Base-by-base conservation (phyloP, 768 basidiomycete genomes). In the Tylopilus vinaceipallidus region DNA sequence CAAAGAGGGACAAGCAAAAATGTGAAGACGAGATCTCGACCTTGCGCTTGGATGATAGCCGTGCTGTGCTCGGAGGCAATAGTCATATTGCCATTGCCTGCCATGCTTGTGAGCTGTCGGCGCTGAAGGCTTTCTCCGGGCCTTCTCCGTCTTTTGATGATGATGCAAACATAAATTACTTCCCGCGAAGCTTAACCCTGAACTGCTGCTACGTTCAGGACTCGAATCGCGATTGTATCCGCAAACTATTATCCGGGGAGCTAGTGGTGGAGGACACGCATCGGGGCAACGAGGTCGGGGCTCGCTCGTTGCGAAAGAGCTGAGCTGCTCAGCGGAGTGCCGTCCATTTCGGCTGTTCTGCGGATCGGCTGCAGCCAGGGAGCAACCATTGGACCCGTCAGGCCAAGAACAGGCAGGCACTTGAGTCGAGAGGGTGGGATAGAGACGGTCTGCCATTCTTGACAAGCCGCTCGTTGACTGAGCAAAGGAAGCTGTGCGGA, bases 21-120 rank as follows among this genome's bases (percentile, higher is more conserved):
- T 46, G 56, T 34, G 27, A 61, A 26, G 49, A 43, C 56, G 49
- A 54, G 61, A 62, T 62, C 61, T 61, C 56, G 62, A 49, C 50
- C 60, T 50, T 60, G 50, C 57, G 59, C 61, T 61, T 63, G n/a
- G 54, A 36, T 60, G 60, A 64, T 64, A 64, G 61, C 61, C 61
- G 61, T 64, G 61, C 61, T 64, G 61, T 62, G 61, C 59, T 44
- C 59, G 61, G 62, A 2, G 2, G 17, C 50, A 64, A 62, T 61
- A 63, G 17, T 64, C 45, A 46, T 55, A 49, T 55, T 56, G 51
- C 58, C 61, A 60, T 58, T 55, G 48, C 50, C 52, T 64, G 55
- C 61, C 62, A 61, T 49, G 49, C 50, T 57, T 57, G 46, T 62
- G 61, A 62, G 61, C 33, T 62, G 59, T 62, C 61, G 61, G 61